These are phyloP conservation scores for Stephanodiscus minutulus DNA, from an alignment of 108 stramenopile genomes.

Conservation along the genomic window DNA sequence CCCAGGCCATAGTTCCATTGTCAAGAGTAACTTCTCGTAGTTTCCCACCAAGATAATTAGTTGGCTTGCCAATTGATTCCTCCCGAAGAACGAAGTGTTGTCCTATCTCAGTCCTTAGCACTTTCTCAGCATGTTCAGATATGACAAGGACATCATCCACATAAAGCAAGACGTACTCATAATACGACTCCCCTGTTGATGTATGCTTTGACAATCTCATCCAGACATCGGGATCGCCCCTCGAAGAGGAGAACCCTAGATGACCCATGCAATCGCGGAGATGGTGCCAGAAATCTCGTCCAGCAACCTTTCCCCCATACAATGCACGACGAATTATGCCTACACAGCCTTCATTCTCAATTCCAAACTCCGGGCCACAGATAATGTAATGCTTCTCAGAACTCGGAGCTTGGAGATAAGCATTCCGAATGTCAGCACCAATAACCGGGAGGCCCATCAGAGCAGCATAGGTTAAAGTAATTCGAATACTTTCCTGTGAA, in stretches of 20 bases:
- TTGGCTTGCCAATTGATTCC: conserved; percentile 52
- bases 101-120: conserved; percentile 50
- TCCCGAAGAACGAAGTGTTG: no score
- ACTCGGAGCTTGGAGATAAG: conserved; percentile 34
- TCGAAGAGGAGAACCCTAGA: conserved; percentile 49
- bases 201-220: no score
- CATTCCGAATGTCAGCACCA: conserved; percentile 35
- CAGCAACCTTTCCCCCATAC: conserved; percentile 61
- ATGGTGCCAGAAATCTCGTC: conserved; percentile 56
- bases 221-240: conserved; percentile 46
- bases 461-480: conserved; percentile 40
- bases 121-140: conserved; percentile 42
- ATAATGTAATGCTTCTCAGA: conserved; percentile 22
- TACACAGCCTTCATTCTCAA: conserved; percentile 37
- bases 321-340: conserved; percentile 53
- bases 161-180: conserved; percentile 46
- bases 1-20: conserved; percentile 51
- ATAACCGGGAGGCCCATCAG: conserved; percentile 11
- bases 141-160: no score
- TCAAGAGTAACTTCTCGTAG: conserved; percentile 35
- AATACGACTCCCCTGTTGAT: conserved; percentile 35
- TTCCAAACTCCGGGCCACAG: conserved; percentile 52
- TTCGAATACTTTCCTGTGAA: conserved; percentile 35
- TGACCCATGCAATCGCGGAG: conserved; percentile 22
- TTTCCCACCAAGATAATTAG: conserved; percentile 53